phyloP scores from a whole-genome alignment of 2,329 filamentous ascomycete genomes.

The Tothia fuscella region DNA sequence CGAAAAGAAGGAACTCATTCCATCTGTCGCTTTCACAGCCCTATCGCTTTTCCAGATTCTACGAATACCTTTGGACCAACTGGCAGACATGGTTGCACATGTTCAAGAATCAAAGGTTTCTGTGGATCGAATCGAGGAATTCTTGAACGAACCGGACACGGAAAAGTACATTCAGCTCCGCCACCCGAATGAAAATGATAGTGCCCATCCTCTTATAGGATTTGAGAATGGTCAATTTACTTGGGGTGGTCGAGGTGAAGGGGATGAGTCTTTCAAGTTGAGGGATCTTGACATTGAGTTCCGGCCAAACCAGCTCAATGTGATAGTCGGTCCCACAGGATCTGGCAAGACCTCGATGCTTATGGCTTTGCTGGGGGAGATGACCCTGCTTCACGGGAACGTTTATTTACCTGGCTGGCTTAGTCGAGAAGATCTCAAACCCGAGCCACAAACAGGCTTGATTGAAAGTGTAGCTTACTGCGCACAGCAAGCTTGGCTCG shows the following conservation, averaged over 20 bases:
- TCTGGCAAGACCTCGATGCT: slow-evolving; percentile 91
- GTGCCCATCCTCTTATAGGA: slow-evolving; percentile 65
- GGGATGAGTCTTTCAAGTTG: slow-evolving; percentile 59
- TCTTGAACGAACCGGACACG: slow-evolving; percentile 84
- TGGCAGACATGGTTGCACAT: slow-evolving; percentile 97
- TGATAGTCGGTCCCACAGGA: slow-evolving; percentile 86
- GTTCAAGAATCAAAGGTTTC: slow-evolving; percentile 97
- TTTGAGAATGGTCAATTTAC: slow-evolving; percentile 77
- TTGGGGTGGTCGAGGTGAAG: slow-evolving; percentile 59
- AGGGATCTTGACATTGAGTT: slow-evolving; percentile 78
- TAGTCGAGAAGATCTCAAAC: slow-evolving; percentile 71
- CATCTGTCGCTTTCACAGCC: slow-evolving; percentile 89
- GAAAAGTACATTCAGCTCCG: slow-evolving; percentile 85
- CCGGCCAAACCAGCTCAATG: slow-evolving; percentile 73
- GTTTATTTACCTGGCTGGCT: slow-evolving; percentile 68
- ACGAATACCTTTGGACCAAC: slow-evolving; percentile 82
- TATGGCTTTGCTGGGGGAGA: slow-evolving; percentile 93
- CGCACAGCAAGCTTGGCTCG: slow-evolving; percentile 91
- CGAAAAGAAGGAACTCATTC: slow-evolving; percentile 78
- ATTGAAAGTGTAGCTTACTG: slow-evolving; percentile 93
- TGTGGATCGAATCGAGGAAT: slow-evolving; percentile 90
- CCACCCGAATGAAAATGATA: slow-evolving; percentile 53
- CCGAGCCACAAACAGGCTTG: slow-evolving; percentile 72
- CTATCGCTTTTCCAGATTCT: slow-evolving; percentile 92
- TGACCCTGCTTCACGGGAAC: slow-evolving; percentile 70